Base-by-base conservation (phyloP, 257 asterid species). In the Penstemon eatonii region DNA sequence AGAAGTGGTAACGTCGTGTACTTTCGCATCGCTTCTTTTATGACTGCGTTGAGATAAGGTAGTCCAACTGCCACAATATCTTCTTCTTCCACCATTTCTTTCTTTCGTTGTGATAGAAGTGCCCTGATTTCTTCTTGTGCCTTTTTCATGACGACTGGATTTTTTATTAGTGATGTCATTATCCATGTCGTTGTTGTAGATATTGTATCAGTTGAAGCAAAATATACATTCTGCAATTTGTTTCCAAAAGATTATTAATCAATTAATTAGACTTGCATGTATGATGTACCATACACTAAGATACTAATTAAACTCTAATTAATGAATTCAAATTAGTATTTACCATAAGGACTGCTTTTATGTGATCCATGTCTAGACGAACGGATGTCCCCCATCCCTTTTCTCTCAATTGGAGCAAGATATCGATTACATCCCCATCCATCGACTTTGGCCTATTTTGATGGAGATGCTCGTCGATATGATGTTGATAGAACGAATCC, bases 401-500 rank as follows among this genome's bases (percentile, higher is more conserved):
- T 8, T 8, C 63, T 36, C 63, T 37, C 45, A 57, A 56, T 43
- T 57, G 36, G 63, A 57, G 63, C 63, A 57, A 37, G n/a, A 57
- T 57, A 7, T 57, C 63, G 37, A 57, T 41, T 6, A 78, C 64
- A 8, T 78, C 77, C 4, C 63, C 71, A 2, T 73, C 51, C 71
- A 44, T 66, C 12, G 79, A 18, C 11, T 53, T 56, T 8, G 74
- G 70, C 64, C 73, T 36, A 37, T 64, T 67, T 1, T 60, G 38
- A 9, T 4, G 43, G n/a, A 42, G 60, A 25, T 75, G 70, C 46
- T 79, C 78, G 19, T 75, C 67, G 56, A 79, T 53, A 15, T 67
- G 72, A 7, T 75, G 50, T 37, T 79, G 72, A 33, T 79, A 71
- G 56, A 79, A 75, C 4, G 49, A 42, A 72, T 79, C 81, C 67